These are phyloP conservation scores for Westerdykella ornata DNA, from an alignment of 2,329 filamentous ascomycete species.

Conservation along the genomic window DNA sequence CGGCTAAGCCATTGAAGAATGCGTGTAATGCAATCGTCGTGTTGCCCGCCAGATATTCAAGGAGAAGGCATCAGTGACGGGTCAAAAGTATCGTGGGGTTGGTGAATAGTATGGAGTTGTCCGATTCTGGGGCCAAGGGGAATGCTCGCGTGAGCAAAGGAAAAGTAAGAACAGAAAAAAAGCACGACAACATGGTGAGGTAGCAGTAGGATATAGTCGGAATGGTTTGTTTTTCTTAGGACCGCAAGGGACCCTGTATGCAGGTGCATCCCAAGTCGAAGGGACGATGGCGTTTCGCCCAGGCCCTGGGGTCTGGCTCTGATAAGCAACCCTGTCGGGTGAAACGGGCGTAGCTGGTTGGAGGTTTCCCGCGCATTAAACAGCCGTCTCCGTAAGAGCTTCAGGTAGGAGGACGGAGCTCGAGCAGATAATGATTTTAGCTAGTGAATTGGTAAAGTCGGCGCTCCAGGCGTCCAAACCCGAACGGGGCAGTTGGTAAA, in stretches of 20 bases:
- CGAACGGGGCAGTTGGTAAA: not conserved
- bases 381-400: conserved; percentile 12
- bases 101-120: not conserved
- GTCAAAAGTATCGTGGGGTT: conserved; percentile 11
- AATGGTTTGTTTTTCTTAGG: too few relatives aligned
- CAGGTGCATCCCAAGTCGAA: too few relatives aligned
- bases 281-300: too few relatives aligned
- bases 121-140: conserved; percentile 1
- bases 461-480: too few relatives aligned
- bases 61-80: conserved; percentile 4
- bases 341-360: too few relatives aligned
- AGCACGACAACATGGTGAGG: too few relatives aligned
- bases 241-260: too few relatives aligned
- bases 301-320: too few relatives aligned
- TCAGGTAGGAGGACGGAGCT: conserved; percentile 6
- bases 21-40: not conserved
- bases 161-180: not conserved
- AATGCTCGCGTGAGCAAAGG: conserved; percentile 2
- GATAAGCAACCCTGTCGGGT: too few relatives aligned
- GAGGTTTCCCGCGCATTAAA: conserved; percentile 30
- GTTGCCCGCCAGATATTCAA: not conserved
- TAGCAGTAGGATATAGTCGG: too few relatives aligned
- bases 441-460: conserved; percentile 4
- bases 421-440: conserved; percentile 14
- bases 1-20: not conserved